A percentile compares a stretch with the other conserved stretches of the same genome.
phyloP scores from a whole-genome alignment of 176 grass and related monocot species.

The Pontederia crassipes region DNA sequence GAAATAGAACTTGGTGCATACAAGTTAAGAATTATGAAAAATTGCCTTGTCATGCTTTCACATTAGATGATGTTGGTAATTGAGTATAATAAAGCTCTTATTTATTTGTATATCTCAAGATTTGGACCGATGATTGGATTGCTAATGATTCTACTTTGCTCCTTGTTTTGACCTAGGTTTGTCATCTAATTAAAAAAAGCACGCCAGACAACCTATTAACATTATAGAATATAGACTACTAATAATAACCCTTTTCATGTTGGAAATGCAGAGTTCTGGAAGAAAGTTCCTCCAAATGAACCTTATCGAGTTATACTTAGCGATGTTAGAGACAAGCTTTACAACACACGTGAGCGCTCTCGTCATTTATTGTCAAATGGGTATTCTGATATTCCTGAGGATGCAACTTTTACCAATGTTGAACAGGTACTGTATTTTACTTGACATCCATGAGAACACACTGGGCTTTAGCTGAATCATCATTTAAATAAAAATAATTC shows the following conservation, averaged over 20 bases:
- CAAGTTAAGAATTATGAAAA: too few species aligned
- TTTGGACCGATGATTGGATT: neutral
- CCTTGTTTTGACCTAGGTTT: too few species aligned
- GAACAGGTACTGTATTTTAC: slow-evolving; percentile 42
- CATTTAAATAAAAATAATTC: too few species aligned
- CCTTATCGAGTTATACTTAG: slow-evolving; percentile 88
- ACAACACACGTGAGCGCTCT: slow-evolving; percentile 62
- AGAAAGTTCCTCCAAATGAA: slow-evolving; percentile 76
- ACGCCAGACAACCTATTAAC: too few species aligned
- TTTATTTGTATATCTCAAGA: neutral
- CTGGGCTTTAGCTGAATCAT: too few species aligned
- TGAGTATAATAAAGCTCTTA: neutral
- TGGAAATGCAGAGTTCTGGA: slow-evolving; percentile 82
- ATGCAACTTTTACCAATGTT: slow-evolving; percentile 65
- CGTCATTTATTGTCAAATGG: slow-evolving; percentile 76
- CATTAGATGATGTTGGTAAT: too few species aligned
- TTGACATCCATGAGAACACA: neutral
- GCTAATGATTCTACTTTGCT: too few species aligned
- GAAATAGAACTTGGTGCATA: too few species aligned
- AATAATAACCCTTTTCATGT: neutral
- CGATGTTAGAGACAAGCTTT: slow-evolving; percentile 82
- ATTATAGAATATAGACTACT: too few species aligned
- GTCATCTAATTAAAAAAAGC: too few species aligned
- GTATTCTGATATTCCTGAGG: slow-evolving; percentile 84
- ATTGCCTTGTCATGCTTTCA: too few species aligned